A percentile compares a stretch with the other conserved stretches of the same genome.
These are phyloP conservation scores for Nigrospora oryzae DNA, from an alignment of 2,329 filamentous ascomycete species.

Conservation along the genomic window DNA sequence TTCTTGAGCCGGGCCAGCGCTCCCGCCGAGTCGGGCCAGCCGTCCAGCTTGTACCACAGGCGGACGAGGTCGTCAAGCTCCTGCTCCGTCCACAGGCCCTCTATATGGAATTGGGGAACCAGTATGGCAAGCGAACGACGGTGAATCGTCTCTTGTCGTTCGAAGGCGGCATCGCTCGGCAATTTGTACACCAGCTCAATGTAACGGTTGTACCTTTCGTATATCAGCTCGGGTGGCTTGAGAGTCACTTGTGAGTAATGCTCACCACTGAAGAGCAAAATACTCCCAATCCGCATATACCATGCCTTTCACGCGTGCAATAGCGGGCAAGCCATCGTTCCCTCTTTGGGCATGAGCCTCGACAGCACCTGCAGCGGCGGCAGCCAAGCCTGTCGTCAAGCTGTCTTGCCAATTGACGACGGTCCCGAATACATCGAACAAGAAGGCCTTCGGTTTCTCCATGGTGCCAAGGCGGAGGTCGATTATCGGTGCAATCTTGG, in stretches of 20 bases:
- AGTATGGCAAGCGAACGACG: conserved; percentile 39
- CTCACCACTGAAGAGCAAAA: conserved; percentile 52
- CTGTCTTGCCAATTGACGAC: conserved; percentile 55
- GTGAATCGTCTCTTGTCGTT: conserved; percentile 52
- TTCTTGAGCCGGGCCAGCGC: conserved; percentile 38
- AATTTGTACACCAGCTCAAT: conserved; percentile 37
- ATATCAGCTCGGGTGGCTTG: neutral
- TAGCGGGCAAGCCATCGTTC: conserved; percentile 16
- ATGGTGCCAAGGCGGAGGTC: neutral
- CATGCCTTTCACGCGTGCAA: conserved; percentile 32
- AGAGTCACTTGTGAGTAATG: conserved; percentile 1
- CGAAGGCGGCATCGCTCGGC: conserved; percentile 26
- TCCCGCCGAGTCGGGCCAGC: conserved; percentile 43
- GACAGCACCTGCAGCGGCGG: conserved; percentile 24
- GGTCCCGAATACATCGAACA: conserved; percentile 55
- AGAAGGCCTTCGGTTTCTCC: conserved; percentile 29
- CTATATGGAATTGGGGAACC: conserved; percentile 35
- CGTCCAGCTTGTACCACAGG: conserved; percentile 50
- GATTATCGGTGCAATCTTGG: too few relatives aligned
- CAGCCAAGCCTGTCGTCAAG: conserved; percentile 39
- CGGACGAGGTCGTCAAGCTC: conserved; percentile 46
- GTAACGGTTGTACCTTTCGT: conserved; percentile 28
- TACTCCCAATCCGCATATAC: conserved; percentile 39
- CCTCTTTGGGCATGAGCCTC: conserved; percentile 9
- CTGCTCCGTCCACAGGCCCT: conserved; percentile 44